Conservation (phyloP, 371 early-diverging fungal species). For the Massospora cicadina region DNA sequence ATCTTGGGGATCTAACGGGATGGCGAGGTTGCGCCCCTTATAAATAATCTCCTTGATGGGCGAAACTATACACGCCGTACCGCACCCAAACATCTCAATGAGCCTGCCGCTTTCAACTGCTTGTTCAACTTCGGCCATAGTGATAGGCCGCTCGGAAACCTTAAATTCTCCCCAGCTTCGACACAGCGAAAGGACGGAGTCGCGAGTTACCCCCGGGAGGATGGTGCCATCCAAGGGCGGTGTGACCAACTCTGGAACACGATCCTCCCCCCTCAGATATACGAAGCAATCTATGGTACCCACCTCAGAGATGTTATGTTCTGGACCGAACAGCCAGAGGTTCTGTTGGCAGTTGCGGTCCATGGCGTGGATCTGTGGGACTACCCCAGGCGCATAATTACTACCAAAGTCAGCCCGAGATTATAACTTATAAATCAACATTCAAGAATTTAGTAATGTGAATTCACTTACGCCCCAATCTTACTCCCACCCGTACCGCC, state of each 20-base stretch:
- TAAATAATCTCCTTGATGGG: conserved; percentile 78
- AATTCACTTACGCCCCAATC: conserved; percentile 45
- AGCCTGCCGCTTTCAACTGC: conserved; percentile 51
- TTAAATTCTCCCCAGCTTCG: conserved; percentile 77
- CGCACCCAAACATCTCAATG: conserved; percentile 79
- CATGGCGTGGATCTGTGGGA: conserved; percentile 76
- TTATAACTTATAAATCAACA: not conserved
- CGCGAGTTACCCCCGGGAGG: conserved; percentile 93
- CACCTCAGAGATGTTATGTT: conserved; percentile 81
- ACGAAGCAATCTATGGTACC: conserved; percentile 94
- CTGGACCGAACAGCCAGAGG: conserved; percentile 81
- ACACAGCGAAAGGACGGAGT: conserved; percentile 70
- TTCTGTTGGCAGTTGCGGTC: conserved; percentile 79
- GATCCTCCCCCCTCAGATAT: conserved; percentile 57
- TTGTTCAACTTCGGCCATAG: conserved; percentile 60
- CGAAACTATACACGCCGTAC: conserved; percentile 90
- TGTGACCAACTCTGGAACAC: conserved; percentile 69
- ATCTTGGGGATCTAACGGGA: conserved; percentile 81
- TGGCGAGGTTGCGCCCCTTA: conserved; percentile 24
- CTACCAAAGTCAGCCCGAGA: conserved; percentile 10
- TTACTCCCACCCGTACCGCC: conserved; percentile 90
- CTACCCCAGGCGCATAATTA: conserved; percentile 64
- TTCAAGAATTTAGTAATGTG: not conserved
- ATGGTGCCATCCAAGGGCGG: conserved; percentile 91
- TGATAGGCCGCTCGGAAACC: conserved; percentile 68